These are phyloP conservation scores for Erucastrum elatum DNA, from an alignment of 345 rosid species.

Conservation along the genomic window DNA sequence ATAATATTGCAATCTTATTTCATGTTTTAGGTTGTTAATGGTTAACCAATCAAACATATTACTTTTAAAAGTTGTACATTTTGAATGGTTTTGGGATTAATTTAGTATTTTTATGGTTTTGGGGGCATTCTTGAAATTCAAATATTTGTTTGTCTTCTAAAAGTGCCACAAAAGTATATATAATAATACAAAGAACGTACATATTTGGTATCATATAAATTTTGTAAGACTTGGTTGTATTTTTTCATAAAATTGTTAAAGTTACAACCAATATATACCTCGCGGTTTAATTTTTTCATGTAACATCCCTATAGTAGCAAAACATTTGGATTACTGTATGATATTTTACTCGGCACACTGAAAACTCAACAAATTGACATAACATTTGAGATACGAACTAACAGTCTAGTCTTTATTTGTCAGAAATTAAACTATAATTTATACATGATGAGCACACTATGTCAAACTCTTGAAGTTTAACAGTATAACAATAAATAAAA, in stretches of 20 bases:
- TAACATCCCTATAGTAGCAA: neutral
- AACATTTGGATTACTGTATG: neutral
- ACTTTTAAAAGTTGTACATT: neutral
- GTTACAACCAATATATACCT: neutral
- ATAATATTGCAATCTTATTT: neutral
- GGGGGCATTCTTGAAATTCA: neutral
- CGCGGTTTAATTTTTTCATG: neutral
- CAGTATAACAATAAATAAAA: neutral
- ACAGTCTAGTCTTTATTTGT: neutral
- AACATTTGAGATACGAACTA: neutral
- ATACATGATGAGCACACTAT: conserved; percentile 32
- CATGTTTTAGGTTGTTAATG: neutral
- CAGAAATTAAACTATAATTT: neutral
- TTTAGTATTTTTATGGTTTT: neutral
- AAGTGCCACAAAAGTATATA: neutral
- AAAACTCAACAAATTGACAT: neutral
- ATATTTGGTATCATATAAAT: neutral
- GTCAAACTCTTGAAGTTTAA: conserved; percentile 9
- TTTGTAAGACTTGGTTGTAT: neutral
- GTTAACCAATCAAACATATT: neutral
- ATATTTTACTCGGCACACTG: neutral
- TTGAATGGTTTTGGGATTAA: neutral
- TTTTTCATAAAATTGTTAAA: neutral
- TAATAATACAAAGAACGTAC: neutral
- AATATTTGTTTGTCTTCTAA: neutral